These are phyloP conservation scores for Tricholoma hemisulphureum DNA, from an alignment of 768 basidiomycete genomes.

Conservation along the genomic window DNA sequence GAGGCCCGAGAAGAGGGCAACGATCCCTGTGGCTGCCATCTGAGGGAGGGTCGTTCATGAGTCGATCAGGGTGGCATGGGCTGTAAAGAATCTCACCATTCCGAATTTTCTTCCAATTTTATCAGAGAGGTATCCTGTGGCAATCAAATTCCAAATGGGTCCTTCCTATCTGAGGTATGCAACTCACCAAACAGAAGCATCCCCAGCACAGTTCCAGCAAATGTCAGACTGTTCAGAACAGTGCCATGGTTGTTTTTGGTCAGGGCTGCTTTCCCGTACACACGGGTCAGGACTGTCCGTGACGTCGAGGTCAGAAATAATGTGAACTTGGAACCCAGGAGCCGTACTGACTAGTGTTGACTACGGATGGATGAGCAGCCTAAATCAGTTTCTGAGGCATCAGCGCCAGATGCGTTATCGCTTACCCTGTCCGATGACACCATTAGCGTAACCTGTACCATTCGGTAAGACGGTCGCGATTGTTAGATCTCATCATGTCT, in stretches of 20 bases:
- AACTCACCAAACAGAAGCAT: conserved; percentile 70
- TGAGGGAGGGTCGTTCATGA: conserved; percentile 27
- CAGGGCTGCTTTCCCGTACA: conserved; percentile 63
- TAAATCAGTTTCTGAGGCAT: background rate
- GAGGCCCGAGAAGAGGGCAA: conserved; percentile 78
- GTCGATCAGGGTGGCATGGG: background rate
- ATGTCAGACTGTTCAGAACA: conserved; percentile 66
- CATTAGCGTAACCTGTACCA: conserved; percentile 71
- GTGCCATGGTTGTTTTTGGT: conserved; percentile 56
- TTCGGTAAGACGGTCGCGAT: conserved; percentile 3
- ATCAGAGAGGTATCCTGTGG: conserved; percentile 68
- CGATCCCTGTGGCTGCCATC: conserved; percentile 83
- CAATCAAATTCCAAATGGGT: background rate
- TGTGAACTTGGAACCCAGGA: background rate
- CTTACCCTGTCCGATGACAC: conserved; percentile 74
- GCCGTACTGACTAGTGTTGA: conserved; percentile 58
- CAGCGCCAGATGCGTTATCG: conserved; percentile 10
- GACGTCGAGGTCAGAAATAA: background rate
- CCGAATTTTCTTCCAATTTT: conserved; percentile 86
- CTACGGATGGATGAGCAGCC: conserved; percentile 32
- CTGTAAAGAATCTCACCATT: conserved; percentile 55
- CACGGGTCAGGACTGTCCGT: conserved; percentile 58
- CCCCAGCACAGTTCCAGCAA: conserved; percentile 85
- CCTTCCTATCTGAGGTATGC: background rate
- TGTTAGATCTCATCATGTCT: background rate